A percentile compares a stretch with the other conserved stretches of the same genome.
phyloP scores from a whole-genome alignment of 306 rosid genomes.

The Argentina anserina region DNA sequence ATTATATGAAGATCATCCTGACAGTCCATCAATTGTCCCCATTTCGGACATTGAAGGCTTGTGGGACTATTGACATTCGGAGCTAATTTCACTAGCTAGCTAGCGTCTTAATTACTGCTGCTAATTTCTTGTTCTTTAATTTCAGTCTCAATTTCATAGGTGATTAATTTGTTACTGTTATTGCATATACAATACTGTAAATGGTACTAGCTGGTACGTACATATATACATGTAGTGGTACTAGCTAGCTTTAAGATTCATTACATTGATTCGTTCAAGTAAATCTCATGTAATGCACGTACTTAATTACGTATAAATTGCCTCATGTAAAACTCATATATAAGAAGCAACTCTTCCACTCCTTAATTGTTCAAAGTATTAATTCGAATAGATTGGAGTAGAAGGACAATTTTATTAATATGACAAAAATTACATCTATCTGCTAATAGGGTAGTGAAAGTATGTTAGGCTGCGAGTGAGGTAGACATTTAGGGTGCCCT shows the following conservation, averaged over 20 bases:
- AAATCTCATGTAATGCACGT: neutral
- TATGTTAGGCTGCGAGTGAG: no score
- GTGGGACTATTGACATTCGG: conserved; percentile 49
- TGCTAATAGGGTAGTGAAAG: no score
- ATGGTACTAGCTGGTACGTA: neutral
- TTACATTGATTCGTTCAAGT: neutral
- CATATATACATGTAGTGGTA: neutral
- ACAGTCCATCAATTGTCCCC: conserved; percentile 29
- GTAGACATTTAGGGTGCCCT: no score
- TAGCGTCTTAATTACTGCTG: conserved; percentile 7
- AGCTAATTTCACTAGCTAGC: neutral
- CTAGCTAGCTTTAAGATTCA: neutral
- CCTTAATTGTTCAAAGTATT: no score
- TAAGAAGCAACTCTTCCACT: no score
- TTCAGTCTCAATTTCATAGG: neutral
- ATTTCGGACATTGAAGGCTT: conserved; percentile 50
- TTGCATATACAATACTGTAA: neutral
- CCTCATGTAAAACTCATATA: no score
- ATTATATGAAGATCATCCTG: conserved; percentile 25
- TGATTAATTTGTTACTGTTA: neutral
- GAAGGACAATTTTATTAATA: no score
- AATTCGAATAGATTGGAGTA: no score
- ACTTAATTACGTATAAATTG: no score
- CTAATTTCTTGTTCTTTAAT: neutral
- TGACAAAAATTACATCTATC: no score